Conservation (phyloP, 257 asterid species). For the Pogostemon cablin region DNA sequence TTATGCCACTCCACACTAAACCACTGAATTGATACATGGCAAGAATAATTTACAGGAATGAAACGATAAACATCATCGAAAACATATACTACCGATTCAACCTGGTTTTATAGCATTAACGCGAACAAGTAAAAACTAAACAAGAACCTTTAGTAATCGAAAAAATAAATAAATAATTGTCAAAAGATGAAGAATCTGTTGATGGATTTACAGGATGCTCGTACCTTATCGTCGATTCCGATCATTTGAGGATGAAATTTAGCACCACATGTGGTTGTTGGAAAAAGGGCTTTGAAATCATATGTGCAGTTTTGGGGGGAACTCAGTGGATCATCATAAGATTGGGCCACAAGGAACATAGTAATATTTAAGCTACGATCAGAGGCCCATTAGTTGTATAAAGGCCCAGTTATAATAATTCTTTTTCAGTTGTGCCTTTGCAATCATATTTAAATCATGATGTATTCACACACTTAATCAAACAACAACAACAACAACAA, state of each 20-base stretch:
- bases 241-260: not conserved
- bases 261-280: not conserved
- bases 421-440: not conserved
- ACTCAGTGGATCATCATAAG: not conserved
- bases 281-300: not conserved
- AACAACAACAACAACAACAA: too few species aligned
- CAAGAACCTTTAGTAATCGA: constrained; percentile 12
- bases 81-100: constrained; percentile 14
- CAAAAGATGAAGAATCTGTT: constrained; percentile 18
- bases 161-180: not conserved
- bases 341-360: constrained; percentile 4
- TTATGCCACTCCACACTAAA: constrained; percentile 9
- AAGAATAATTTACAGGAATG: not conserved
- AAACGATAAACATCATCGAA: constrained; percentile 1
- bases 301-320: not conserved
- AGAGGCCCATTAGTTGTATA: not conserved
- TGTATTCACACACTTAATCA: too few species aligned
- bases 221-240: not conserved
- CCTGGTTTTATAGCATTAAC: constrained; percentile 23
- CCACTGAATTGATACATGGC: not conserved
- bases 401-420: not conserved
- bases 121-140: constrained; percentile 19
- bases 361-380: not conserved
- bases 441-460: too few species aligned
- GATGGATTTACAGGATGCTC: not conserved